A percentile compares a stretch with the other conserved stretches of the same genome.
Conservation (phyloP, 2,329 filamentous ascomycete species). For the Ascochyta clinopodiicola region DNA sequence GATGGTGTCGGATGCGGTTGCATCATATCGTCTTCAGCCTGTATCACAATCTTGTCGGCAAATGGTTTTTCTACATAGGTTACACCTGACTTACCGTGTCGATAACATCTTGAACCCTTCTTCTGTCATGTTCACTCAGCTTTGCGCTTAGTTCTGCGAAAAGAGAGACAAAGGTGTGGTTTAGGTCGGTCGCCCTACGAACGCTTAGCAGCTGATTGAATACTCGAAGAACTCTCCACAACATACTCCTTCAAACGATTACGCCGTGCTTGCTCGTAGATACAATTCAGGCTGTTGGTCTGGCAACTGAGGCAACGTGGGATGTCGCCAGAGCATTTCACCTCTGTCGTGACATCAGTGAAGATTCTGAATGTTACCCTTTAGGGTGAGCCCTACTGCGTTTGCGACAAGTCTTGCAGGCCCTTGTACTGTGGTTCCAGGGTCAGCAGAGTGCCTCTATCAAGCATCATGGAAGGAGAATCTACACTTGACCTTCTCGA, state of each 20-base stretch:
- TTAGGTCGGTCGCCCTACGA: conserved; percentile 29
- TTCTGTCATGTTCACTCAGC: conserved; percentile 22
- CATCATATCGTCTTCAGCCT: conserved; percentile 32
- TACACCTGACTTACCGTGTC: conserved; percentile 20
- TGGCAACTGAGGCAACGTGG: conserved; percentile 30
- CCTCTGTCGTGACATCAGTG: conserved; percentile 19
- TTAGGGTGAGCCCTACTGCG: conserved; percentile 24
- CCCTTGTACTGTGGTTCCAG: conserved; percentile 19
- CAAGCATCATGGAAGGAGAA: not conserved
- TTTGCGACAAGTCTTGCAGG: conserved; percentile 33
- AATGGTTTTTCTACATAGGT: not conserved
- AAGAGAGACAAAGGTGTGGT: conserved; percentile 24
- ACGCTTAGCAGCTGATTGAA: not conserved
- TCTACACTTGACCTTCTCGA: conserved; percentile 30
- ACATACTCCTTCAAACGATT: conserved; percentile 34
- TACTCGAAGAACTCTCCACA: no score
- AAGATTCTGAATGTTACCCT: not conserved
- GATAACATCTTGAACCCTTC: conserved; percentile 24
- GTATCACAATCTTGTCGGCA: not conserved
- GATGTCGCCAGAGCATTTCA: conserved; percentile 34
- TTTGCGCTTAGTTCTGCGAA: conserved; percentile 26
- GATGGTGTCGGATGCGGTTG: conserved; percentile 4
- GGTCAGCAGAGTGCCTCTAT: not conserved
- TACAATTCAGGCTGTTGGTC: conserved; percentile 18
- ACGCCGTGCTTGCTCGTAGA: conserved; percentile 34